phyloP scores from a whole-genome alignment of 805 yeast genomes.

The Saccharomycopsis sp. region DNA sequence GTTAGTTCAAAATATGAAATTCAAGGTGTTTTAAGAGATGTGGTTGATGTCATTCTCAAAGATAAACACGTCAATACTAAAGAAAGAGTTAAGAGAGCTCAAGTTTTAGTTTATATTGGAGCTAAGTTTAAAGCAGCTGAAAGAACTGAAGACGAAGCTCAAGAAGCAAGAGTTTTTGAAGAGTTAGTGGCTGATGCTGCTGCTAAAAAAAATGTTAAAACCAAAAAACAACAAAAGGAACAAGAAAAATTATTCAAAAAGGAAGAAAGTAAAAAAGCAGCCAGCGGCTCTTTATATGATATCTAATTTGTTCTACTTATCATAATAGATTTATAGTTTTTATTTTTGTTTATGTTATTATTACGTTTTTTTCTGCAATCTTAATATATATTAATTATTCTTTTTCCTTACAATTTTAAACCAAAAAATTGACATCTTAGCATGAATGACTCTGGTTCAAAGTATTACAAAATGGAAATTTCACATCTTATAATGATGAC shows the following conservation, averaged over 20 bases:
- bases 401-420: too few species aligned
- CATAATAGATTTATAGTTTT: background rate
- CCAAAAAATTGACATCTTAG: too few species aligned
- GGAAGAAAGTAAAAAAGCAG: conserved; percentile 15
- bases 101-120: conserved; percentile 68
- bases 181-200: conserved; percentile 84
- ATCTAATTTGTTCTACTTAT: background rate
- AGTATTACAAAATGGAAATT: too few species aligned
- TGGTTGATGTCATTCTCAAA: conserved; percentile 65
- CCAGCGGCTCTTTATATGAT: conserved; percentile 12
- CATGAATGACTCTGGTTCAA: too few species aligned
- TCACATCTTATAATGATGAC: too few species aligned
- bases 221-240: conserved; percentile 21
- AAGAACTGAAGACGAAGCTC: conserved; percentile 82
- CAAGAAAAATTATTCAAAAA: conserved; percentile 10
- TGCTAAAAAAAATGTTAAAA: conserved; percentile 45
- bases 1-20: conserved; percentile 84
- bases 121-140: conserved; percentile 51
- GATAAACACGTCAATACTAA: conserved; percentile 54
- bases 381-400: too few species aligned
- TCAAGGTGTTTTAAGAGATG: conserved; percentile 65
- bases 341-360: too few species aligned
- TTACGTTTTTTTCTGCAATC: too few species aligned
- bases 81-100: conserved; percentile 65
- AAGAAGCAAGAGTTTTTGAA: conserved; percentile 85